Evolutionary conservation across 2,329 filamentous ascomycete genomes (phyloP).

Genomic region (Colletotrichum theobromicola): DNA sequence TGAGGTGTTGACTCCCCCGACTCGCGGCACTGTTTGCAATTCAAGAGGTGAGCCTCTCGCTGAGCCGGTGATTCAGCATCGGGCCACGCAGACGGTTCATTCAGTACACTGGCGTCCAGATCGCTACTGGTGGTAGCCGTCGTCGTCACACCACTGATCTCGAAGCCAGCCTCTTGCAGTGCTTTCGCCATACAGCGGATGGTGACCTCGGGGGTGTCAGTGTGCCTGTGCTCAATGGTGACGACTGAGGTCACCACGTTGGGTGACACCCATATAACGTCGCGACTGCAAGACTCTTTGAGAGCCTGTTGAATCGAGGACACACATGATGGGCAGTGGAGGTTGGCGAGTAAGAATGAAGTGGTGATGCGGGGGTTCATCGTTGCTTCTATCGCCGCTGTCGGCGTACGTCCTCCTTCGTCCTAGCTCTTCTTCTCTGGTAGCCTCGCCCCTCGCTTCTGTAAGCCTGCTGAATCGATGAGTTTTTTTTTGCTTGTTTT

Average conservation of each 20-base stretch:
- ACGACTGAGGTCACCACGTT: conserved; percentile 76
- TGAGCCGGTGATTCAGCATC: conserved; percentile 11
- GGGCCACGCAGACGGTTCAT: conserved; percentile 16
- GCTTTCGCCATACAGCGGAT: conserved; percentile 49
- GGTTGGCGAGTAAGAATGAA: conserved; percentile 72
- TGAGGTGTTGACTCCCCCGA: conserved; percentile 17
- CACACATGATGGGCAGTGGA: conserved; percentile 81
- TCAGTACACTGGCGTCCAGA: conserved; percentile 24
- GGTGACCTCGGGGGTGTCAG: conserved; percentile 41
- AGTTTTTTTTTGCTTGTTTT: not conserved
- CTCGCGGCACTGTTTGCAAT: conserved; percentile 47
- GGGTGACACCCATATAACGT: conserved; percentile 65
- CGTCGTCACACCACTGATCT: conserved; percentile 55
- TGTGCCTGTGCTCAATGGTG: conserved; percentile 59
- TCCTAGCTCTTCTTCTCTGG: not conserved
- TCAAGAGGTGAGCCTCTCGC: conserved; percentile 41
- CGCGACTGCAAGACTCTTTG: conserved; percentile 48
- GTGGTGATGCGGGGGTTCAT: conserved; percentile 45
- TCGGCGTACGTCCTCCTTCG: not conserved
- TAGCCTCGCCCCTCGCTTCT: not conserved
- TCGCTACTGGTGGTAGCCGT: conserved; percentile 33
- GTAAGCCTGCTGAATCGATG: not conserved
- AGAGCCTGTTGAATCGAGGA: conserved; percentile 67
- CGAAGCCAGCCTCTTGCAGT: conserved; percentile 64
- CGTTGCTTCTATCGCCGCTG: not conserved